Conservation (phyloP, 495 filamentous ascomycete genomes). For the Aspergillus coremiiformis region DNA sequence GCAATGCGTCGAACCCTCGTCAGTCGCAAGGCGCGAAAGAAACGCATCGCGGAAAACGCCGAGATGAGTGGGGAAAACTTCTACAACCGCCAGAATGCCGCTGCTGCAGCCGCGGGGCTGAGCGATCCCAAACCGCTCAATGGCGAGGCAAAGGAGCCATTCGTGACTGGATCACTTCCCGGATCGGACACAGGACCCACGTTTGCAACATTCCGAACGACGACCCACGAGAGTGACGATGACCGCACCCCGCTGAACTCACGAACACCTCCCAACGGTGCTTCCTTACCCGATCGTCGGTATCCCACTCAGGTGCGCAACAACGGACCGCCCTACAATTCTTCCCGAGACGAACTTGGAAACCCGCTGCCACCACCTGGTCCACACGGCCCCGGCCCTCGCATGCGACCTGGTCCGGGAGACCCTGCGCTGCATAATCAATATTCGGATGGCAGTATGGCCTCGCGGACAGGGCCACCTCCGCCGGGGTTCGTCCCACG, state of each 20-base stretch:
- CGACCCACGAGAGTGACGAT: slow-evolving; percentile 59
- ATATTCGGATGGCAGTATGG: slow-evolving; percentile 56
- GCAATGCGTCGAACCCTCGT: slow-evolving; percentile 96
- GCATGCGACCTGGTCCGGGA: slow-evolving; percentile 34
- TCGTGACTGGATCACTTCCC: slow-evolving; percentile 40
- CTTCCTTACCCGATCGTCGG: slow-evolving; percentile 17
- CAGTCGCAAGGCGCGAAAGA: slow-evolving; percentile 82
- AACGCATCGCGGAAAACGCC: slow-evolving; percentile 82
- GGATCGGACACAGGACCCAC: slow-evolving; percentile 54
- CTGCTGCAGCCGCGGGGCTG: slow-evolving; percentile 32
- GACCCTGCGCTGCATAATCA: slow-evolving; percentile 50
- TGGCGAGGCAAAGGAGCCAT: slow-evolving; percentile 46
- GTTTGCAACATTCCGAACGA: slow-evolving; percentile 71
- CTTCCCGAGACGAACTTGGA: slow-evolving; percentile 61
- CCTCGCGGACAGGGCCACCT: slow-evolving; percentile 42
- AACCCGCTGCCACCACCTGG: slow-evolving; percentile 48
- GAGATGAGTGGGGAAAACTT: slow-evolving; percentile 94
- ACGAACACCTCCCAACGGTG: slow-evolving; percentile 37
- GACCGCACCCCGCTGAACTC: slow-evolving; percentile 79
- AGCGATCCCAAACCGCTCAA: slow-evolving; percentile 29
- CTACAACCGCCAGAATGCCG: slow-evolving; percentile 64
- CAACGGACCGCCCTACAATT: slow-evolving; percentile 26
- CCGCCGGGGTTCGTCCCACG: slow-evolving; percentile 48
- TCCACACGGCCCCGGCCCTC: slow-evolving; percentile 31
- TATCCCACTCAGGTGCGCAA: slow-evolving; percentile 15